These are phyloP conservation scores for Calocera viscosa DNA, from an alignment of 768 basidiomycete genomes.

Conservation along the genomic window DNA sequence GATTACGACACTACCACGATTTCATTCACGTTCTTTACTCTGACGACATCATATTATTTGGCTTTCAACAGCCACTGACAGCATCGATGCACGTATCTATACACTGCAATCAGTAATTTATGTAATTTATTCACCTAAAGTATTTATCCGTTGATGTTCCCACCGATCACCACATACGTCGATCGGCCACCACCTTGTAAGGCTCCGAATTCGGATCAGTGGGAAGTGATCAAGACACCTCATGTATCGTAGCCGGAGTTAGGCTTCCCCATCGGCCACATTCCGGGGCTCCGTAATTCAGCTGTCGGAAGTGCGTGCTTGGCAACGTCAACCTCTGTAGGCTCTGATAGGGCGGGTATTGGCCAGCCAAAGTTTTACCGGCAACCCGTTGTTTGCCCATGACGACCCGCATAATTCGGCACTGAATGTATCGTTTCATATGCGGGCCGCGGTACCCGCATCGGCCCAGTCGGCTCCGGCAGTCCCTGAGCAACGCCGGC, in stretches of 20 bases:
- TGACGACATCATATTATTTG: too few relatives aligned
- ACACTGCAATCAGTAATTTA: neutral
- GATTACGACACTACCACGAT: neutral
- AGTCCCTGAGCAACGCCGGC: conserved; percentile 5
- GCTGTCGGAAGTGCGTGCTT: neutral
- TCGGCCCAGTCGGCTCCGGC: conserved; percentile 5
- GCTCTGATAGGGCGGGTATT: neutral
- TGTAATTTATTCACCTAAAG: neutral
- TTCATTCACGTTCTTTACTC: too few relatives aligned
- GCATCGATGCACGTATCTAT: neutral
- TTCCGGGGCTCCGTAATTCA: neutral
- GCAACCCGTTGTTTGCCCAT: neutral
- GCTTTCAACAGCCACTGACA: neutral
- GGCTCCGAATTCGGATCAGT: neutral
- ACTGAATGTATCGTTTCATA: neutral
- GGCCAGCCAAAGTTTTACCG: neutral
- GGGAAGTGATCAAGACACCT: neutral
- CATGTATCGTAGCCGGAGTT: neutral
- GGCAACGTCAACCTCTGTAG: neutral
- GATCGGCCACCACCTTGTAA: too few relatives aligned
- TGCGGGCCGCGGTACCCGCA: neutral
- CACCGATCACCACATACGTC: too few relatives aligned
- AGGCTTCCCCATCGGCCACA: neutral
- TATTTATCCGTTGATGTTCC: too few relatives aligned
- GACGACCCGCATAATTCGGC: neutral